A percentile compares a stretch with the other conserved stretches of the same genome.
These are phyloP conservation scores for Arachnomyces sp. DNA, from an alignment of 2,329 filamentous ascomycete genomes.

Conservation along the genomic window DNA sequence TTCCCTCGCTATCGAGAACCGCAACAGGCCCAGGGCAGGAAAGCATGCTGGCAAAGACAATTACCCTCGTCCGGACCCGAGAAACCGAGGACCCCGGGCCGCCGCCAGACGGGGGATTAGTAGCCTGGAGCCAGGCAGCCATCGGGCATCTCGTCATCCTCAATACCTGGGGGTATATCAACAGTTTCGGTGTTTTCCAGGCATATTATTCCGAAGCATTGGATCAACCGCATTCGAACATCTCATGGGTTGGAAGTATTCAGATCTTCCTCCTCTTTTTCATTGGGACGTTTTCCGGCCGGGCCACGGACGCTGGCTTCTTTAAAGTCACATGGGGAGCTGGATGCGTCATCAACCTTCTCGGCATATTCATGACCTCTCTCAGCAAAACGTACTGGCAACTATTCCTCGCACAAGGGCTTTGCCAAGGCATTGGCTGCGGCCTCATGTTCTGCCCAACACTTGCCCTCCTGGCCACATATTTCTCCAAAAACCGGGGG, in stretches of 20 bases:
- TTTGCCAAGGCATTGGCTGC: constrained; percentile 50
- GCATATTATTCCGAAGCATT: constrained; percentile 42
- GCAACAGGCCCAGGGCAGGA: background rate
- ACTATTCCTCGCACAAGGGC: constrained; percentile 42
- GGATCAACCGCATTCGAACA: constrained; percentile 37
- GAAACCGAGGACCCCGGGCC: constrained; percentile 31
- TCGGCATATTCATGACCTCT: constrained; percentile 46
- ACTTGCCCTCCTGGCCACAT: constrained; percentile 49
- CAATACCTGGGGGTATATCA: constrained; percentile 49
- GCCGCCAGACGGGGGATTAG: constrained; percentile 43
- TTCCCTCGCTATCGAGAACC: background rate
- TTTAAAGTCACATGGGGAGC: constrained; percentile 38
- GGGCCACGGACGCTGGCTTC: constrained; percentile 45
- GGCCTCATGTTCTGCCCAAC: constrained; percentile 49
- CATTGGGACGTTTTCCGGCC: constrained; percentile 44
- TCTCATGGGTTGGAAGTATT: constrained; percentile 46
- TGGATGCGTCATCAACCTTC: constrained; percentile 36
- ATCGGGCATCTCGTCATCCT: constrained; percentile 48
- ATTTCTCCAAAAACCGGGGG: constrained; percentile 52
- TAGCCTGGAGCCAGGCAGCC: constrained; percentile 49
- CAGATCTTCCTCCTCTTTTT: constrained; percentile 45
- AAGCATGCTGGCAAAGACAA: constrained; percentile 18
- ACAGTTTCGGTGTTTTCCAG: constrained; percentile 50
- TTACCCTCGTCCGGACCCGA: constrained; percentile 30
- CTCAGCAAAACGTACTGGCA: constrained; percentile 44